phyloP scores from a whole-genome alignment of 208 protist genomes.

The Kentomonas sorsogonicus region DNA sequence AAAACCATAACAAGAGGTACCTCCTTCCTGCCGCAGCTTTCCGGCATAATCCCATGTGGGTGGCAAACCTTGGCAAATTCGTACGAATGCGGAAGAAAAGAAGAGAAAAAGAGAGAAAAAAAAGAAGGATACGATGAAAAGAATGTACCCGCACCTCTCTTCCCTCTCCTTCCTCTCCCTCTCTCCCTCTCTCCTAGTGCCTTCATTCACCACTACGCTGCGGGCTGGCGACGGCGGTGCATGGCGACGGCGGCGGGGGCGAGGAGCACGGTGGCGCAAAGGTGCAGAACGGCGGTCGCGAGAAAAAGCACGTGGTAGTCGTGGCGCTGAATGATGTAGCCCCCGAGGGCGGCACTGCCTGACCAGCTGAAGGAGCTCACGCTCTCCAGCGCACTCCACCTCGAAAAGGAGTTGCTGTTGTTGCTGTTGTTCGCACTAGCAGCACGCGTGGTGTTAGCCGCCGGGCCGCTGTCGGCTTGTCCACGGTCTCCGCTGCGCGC shows the following conservation, averaged over 20 bases:
- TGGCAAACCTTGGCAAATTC: not conserved
- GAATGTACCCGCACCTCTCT: not conserved
- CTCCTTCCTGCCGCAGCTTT: not conserved
- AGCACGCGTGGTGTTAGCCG: no score
- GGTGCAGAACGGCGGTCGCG: constrained; percentile 46
- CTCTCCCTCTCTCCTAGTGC: constrained; percentile 3
- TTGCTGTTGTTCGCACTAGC: no score
- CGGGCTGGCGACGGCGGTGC: constrained; percentile 22
- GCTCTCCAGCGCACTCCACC: constrained; percentile 67
- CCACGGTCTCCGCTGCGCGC: no score
- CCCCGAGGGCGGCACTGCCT: constrained; percentile 53
- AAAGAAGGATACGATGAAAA: constrained; percentile 4
- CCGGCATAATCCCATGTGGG: not conserved
- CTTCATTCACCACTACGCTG: constrained; percentile 1
- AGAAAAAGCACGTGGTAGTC: constrained; percentile 43
- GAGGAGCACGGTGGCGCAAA: constrained; percentile 19
- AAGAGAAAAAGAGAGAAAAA: constrained; percentile 10
- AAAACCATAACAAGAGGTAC: not conserved
- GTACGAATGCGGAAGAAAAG: not conserved
- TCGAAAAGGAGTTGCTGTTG: no score
- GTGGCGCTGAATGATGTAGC: constrained; percentile 29
- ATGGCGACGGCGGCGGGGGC: constrained; percentile 29
- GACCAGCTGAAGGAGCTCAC: constrained; percentile 59
- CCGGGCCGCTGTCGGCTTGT: no score
- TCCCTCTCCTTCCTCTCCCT: not conserved